phyloP scores from a whole-genome alignment of 176 grass and related monocot species.

The Oropetium thomaeum region DNA sequence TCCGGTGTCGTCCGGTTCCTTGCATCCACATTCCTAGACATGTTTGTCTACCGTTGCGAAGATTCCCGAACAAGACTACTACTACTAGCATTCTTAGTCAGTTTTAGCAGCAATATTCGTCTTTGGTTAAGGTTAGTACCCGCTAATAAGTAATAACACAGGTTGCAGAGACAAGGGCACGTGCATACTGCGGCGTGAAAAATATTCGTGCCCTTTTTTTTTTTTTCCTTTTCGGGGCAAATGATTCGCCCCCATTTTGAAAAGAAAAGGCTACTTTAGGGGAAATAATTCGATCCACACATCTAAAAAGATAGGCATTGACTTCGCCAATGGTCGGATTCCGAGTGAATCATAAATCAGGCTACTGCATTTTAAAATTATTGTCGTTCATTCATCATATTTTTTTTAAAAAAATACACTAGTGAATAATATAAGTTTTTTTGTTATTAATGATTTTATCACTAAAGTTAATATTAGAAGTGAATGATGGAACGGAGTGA shows the following conservation, averaged over 20 bases:
- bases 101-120: conserved; percentile 5
- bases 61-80: conserved; percentile 27
- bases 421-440: no score
- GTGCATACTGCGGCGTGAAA: conserved; percentile 9
- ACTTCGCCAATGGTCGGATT: neutral
- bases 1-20: conserved; percentile 1
- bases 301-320: conserved; percentile 33
- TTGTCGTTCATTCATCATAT: no score
- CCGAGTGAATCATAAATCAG: neutral
- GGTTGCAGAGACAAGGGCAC: conserved; percentile 20
- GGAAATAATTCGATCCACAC: conserved; percentile 24
- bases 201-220: conserved; percentile 7
- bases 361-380: no score
- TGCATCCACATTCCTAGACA: conserved; percentile 34
- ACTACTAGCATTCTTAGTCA: conserved; percentile 7
- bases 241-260: conserved; percentile 19
- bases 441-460: no score
- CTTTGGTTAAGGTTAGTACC: conserved; percentile 2
- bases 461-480: no score
- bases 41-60: conserved; percentile 4
- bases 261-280: neutral
- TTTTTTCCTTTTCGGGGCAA: neutral
- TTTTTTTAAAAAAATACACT: no score
- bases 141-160: no score
- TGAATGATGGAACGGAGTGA: no score